phyloP scores from a whole-genome alignment of 495 filamentous ascomycete genomes.

The Aspergillus taichungensis region DNA sequence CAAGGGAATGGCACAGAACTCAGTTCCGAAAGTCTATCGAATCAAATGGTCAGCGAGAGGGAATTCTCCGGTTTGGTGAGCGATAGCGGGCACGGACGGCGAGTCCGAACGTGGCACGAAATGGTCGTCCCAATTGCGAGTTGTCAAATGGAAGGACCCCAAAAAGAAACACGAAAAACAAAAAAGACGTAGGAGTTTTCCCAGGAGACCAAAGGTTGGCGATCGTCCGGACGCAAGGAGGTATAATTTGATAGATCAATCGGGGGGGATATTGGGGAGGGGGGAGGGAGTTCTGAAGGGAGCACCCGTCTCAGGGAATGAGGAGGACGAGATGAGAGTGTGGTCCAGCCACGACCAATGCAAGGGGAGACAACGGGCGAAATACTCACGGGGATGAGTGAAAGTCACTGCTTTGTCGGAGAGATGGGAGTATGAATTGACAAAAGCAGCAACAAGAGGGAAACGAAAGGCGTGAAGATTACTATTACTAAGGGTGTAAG shows the following conservation, averaged over 20 bases:
- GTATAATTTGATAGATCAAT: slow-evolving; percentile 5
- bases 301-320: background rate
- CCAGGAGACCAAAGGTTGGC: background rate
- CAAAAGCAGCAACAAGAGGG: background rate
- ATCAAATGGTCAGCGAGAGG: slow-evolving; percentile 10
- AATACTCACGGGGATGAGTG: background rate
- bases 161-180: background rate
- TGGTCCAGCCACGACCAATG: background rate
- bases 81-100: slow-evolving; percentile 1
- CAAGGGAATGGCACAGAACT: slow-evolving; percentile 1
- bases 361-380: too few species aligned
- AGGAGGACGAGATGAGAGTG: background rate
- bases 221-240: slow-evolving; percentile 15
- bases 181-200: background rate
- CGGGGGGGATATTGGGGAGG: background rate
- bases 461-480: slow-evolving; percentile 8
- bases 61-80: slow-evolving; percentile 12
- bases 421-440: slow-evolving; percentile 1
- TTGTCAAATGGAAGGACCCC: background rate
- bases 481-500: slow-evolving; percentile 10
- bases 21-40: slow-evolving; percentile 1
- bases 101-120: slow-evolving; percentile 9
- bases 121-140: slow-evolving; percentile 2
- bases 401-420: too few species aligned
- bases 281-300: too few species aligned